These are phyloP conservation scores for Coniochaeta prunicola DNA, from an alignment of 2,329 filamentous ascomycete genomes.

Conservation along the genomic window DNA sequence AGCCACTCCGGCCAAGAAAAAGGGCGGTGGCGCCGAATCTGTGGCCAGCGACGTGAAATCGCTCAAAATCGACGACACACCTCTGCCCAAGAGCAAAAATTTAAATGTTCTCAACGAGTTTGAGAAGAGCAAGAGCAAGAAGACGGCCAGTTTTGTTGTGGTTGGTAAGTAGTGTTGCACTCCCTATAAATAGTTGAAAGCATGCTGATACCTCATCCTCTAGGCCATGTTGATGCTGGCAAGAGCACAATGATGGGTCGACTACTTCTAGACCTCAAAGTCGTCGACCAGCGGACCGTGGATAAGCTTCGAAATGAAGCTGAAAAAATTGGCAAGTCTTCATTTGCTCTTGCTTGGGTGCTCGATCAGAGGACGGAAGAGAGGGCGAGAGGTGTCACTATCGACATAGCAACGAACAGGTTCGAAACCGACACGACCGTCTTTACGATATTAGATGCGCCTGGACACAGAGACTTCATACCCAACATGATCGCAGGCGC, in stretches of 20 bases:
- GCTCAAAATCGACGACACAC: conserved; percentile 40
- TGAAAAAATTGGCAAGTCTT: conserved; percentile 85
- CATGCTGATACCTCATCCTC: not conserved
- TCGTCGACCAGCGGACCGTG: conserved; percentile 80
- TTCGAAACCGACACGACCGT: conserved; percentile 83
- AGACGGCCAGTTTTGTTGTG: conserved; percentile 82
- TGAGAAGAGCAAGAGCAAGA: conserved; percentile 67
- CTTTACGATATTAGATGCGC: conserved; percentile 93
- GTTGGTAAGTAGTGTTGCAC: conserved; percentile 40
- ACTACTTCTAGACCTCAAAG: conserved; percentile 80
- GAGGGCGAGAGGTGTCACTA: conserved; percentile 82
- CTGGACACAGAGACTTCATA: conserved; percentile 91
- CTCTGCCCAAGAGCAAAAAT: conserved; percentile 64
- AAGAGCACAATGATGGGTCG: conserved; percentile 98
- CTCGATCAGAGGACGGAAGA: conserved; percentile 90
- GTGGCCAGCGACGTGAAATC: conserved; percentile 28
- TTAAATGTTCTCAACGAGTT: conserved; percentile 79
- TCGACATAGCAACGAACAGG: conserved; percentile 91
- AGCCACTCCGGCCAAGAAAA: conserved; percentile 30
- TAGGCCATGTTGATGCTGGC: conserved; percentile 84
- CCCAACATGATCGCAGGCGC: conserved; percentile 99
- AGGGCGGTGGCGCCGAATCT: conserved; percentile 22
- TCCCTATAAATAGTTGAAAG: not conserved
- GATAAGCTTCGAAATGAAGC: conserved; percentile 86
- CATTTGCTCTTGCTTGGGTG: conserved; percentile 95